A percentile compares a stretch with the other conserved stretches of the same genome.
These are phyloP conservation scores for Tylopilus sp. DNA, from an alignment of 768 basidiomycete genomes.

Conservation along the genomic window DNA sequence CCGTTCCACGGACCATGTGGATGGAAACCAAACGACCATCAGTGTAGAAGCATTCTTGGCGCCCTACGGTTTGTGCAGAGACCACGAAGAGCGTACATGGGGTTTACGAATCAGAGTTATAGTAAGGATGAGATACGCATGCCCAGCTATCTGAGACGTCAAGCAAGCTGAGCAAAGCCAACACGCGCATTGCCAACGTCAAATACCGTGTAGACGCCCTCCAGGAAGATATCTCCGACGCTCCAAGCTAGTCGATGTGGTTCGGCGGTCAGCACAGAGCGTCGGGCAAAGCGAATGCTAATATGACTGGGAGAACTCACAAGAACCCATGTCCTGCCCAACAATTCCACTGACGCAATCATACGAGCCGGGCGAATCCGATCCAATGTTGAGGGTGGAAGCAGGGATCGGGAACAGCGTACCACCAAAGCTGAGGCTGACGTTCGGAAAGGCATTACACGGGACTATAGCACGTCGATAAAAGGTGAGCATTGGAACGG, in stretches of 20 bases:
- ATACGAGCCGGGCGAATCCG: slow-evolving; percentile 3
- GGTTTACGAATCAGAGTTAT: too few relatives aligned
- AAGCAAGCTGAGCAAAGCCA: background rate
- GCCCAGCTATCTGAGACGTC: too few relatives aligned
- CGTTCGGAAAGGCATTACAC: slow-evolving; percentile 23
- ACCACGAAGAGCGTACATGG: too few relatives aligned
- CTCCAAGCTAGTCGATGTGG: background rate
- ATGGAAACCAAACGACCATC: too few relatives aligned
- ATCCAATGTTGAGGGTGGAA: slow-evolving; percentile 37
- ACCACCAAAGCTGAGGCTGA: slow-evolving; percentile 35
- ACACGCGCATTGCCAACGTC: background rate
- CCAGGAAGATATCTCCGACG: background rate
- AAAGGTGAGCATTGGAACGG: background rate
- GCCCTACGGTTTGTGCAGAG: too few relatives aligned
- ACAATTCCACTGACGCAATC: background rate
- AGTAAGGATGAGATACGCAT: too few relatives aligned
- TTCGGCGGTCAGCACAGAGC: too few relatives aligned
- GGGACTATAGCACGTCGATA: slow-evolving; percentile 15
- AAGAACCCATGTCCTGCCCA: too few relatives aligned
- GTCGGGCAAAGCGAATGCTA: too few relatives aligned
- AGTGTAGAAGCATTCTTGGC: too few relatives aligned
- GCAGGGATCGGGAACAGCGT: slow-evolving; percentile 30
- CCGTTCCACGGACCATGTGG: too few relatives aligned
- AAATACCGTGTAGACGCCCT: background rate
- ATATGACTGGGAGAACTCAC: too few relatives aligned